Base-by-base conservation (phyloP, 257 asterid species). In the Ophiorrhiza pumila region DNA sequence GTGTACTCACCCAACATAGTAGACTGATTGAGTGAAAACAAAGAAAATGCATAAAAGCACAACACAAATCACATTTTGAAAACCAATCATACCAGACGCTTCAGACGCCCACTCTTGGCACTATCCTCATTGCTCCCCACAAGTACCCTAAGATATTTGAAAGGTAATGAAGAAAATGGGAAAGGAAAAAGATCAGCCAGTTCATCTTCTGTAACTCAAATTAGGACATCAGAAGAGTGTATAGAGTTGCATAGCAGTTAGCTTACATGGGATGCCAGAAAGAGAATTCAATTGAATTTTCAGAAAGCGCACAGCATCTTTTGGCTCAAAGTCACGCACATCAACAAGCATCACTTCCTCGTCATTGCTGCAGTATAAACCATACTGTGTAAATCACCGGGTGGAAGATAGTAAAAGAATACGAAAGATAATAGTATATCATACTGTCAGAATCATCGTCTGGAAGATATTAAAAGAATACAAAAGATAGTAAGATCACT, bases 231-330 rank as follows among this genome's bases (percentile, higher is more conserved):
- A n/a, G 34, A 41, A 41, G 58, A 43, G n/a, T 9, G 64, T 22
- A 37, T 22, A 25, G n/a, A 60, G 66, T 70, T 63, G 25, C 43
- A 74, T 43, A 77, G 66, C 60, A 64, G 72, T 32, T 59, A 76
- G n/a, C 91, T 72, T 74, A 93, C 98, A 45, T 43, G 87, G 79
- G 82, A 87, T 72, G 76, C 96, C 96, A 39, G 84, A 68, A 75
- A 84, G 81, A 71, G 68, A 4, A 42, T 59, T 67, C 80, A 93
- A 76, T 7, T 85, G 88, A 80, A 81, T 52, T 81, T 69, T 84
- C 82, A 91, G 76, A 37, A 72, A 68, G 72, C 67, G 73, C 80
- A 88, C 69, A 60, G 96, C 96, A 1, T 84, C 86, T 86, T 73
- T 87, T 20, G 97, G 97, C 52, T 80, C 96, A 49, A 86, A 68